phyloP scores from a whole-genome alignment of 371 early-diverging fungal species.

The Nematocida homosporus region DNA sequence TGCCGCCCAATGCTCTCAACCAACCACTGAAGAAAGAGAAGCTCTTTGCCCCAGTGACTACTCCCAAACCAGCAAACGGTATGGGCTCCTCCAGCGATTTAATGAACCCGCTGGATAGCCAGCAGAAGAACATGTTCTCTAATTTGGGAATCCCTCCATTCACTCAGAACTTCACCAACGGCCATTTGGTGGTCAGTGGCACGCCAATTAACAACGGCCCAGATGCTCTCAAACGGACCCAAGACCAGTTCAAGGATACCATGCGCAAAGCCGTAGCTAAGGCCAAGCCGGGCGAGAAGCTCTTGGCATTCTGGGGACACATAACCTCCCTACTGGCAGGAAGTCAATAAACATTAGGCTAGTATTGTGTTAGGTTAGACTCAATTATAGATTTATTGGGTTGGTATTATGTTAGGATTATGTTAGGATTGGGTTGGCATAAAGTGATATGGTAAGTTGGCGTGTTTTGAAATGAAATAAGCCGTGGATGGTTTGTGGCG shows the following conservation, averaged over 20 bases:
- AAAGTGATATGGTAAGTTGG: too few species aligned
- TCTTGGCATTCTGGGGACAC: constrained; percentile 56
- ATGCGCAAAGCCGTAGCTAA: constrained; percentile 12
- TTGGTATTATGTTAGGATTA: too few species aligned
- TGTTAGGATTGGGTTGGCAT: too few species aligned
- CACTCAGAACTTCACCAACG: constrained; percentile 44
- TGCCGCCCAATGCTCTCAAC: background rate
- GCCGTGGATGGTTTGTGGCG: background rate
- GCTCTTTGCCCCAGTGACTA: too few species aligned
- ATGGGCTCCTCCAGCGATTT: too few species aligned
- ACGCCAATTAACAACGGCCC: constrained; percentile 14
- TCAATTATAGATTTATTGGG: too few species aligned
- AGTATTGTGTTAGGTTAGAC: background rate
- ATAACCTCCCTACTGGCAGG: constrained; percentile 21
- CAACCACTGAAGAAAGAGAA: background rate
- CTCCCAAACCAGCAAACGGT: too few species aligned
- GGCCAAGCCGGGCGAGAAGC: constrained; percentile 32
- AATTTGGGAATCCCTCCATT: constrained; percentile 14
- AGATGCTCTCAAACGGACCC: constrained; percentile 21
- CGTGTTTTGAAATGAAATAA: background rate
- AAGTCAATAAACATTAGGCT: background rate
- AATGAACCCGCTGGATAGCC: too few species aligned
- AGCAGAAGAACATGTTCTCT: background rate
- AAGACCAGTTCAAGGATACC: constrained; percentile 30
- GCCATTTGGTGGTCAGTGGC: constrained; percentile 44